Conservation (phyloP, 2,329 filamentous ascomycete species). For the Stemphylium vesicarium region DNA sequence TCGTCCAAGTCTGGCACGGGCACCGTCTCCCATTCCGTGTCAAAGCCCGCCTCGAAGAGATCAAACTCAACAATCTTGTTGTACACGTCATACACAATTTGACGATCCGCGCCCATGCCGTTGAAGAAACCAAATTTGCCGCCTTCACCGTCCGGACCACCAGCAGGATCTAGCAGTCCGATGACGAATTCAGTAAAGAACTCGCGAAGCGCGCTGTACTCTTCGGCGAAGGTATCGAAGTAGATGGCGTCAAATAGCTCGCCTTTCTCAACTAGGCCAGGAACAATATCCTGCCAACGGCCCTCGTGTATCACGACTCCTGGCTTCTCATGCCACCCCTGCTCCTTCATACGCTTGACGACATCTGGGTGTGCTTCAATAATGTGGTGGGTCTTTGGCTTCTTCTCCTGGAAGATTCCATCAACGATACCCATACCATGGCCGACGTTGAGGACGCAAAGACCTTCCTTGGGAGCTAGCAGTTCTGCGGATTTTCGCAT, state of each 20-base stretch:
- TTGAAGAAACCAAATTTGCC: slow-evolving; percentile 70
- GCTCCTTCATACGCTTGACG: slow-evolving; percentile 52
- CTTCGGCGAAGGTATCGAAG: slow-evolving; percentile 97
- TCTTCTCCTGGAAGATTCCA: slow-evolving; percentile 53
- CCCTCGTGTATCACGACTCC: slow-evolving; percentile 58
- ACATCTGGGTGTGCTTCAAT: slow-evolving; percentile 60
- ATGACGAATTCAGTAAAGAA: slow-evolving; percentile 92
- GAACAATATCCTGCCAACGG: slow-evolving; percentile 58
- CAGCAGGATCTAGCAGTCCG: slow-evolving; percentile 69
- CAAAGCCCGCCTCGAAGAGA: slow-evolving; percentile 84
- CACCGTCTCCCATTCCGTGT: slow-evolving; percentile 84
- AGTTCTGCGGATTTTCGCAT: slow-evolving; percentile 56
- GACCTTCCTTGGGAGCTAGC: slow-evolving; percentile 47
- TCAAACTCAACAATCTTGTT: slow-evolving; percentile 89
- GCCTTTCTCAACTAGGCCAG: slow-evolving; percentile 52
- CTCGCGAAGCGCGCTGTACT: slow-evolving; percentile 80
- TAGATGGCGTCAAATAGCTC: slow-evolving; percentile 68
- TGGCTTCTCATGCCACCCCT: slow-evolving; percentile 57
- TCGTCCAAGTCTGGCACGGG: slow-evolving; percentile 74
- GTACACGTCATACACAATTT: slow-evolving; percentile 96
- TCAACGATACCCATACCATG: slow-evolving; percentile 61
- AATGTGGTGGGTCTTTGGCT: slow-evolving; percentile 56
- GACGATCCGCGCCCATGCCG: slow-evolving; percentile 86
- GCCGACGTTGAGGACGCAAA: slow-evolving; percentile 58
- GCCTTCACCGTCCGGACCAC: slow-evolving; percentile 48